phyloP scores from a whole-genome alignment of 805 yeast genomes.

The Candida verbasci region DNA sequence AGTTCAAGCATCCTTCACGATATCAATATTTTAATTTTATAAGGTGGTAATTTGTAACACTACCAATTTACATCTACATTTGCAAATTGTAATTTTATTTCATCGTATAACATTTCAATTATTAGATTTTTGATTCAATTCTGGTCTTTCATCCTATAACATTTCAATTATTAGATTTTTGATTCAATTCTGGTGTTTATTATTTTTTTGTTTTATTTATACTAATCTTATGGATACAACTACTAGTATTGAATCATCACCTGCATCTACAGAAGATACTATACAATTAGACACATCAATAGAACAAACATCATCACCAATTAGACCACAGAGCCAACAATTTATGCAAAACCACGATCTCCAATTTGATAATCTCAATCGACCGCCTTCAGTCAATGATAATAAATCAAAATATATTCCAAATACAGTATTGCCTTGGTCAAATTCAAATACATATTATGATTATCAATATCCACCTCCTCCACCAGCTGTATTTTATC shows the following conservation, averaged over 20 bases:
- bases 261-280: constrained; percentile 19
- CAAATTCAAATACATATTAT: not conserved
- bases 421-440: not conserved
- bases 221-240: not conserved
- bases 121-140: too few species aligned
- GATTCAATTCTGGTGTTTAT: too few species aligned
- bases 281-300: constrained; percentile 13
- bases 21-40: too few species aligned
- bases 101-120: too few species aligned
- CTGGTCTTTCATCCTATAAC: too few species aligned
- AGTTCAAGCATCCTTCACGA: too few species aligned
- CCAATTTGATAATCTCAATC: constrained; percentile 3
- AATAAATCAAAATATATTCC: not conserved
- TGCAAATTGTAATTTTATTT: too few species aligned
- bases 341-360: not conserved
- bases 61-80: too few species aligned
- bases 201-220: too few species aligned
- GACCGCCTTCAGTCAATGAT: not conserved
- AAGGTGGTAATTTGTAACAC: too few species aligned
- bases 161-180: too few species aligned
- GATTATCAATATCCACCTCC: not conserved
- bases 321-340: not conserved
- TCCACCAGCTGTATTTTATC: not conserved
- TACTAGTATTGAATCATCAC: constrained; percentile 12
- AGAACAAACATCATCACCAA: constrained; percentile 1